Evolutionary conservation across 345 rosid genomes (phyloP), one percentile per base, ranked within the genome.

Genomic region (Kandelia obovata): DNA sequence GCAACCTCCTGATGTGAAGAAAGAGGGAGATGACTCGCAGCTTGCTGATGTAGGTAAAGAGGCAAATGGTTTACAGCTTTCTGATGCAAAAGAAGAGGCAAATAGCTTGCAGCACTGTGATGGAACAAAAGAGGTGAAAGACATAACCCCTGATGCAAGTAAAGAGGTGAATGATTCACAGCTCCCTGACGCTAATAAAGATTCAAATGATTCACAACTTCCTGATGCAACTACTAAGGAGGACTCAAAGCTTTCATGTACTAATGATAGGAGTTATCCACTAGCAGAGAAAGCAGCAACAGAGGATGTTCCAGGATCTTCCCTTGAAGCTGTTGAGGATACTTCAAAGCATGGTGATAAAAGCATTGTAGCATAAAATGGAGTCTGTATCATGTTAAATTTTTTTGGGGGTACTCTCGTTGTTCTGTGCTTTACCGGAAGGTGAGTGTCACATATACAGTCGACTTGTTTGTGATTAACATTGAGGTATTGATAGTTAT

Each of bases 301-400:
- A 34, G 62, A 51, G 37, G 78, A 80, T 64, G 69, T 53, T 31
- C 66, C 71, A 31, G 61, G 65, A 71, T 11, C 75, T 52, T 62
- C 78, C 26, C 58, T 64, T 56, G 66, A 66, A 75, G 72, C 30
- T 74, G 28, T 59, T 35, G 73, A 66, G 47, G 75, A 71, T 66
- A 70, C 49, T 58, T 57, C 55, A 34, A 72, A 58, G 60, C 63
- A 78, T 51, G 73, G 58, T 72, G 77, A 69, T 37, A 68, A 64
- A 62, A 64, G 61, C 10, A 58, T 67, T 66, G 71, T 65, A 51
- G 73, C 31, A 61, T 76, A 59, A 65, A 71, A 32, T 63, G 71
- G 57, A 58, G 39, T 64, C 75, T 8, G 62, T 53, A 26, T 49
- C 58, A 23, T 70, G 63, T 35, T 72, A 80, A 62, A 62, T 49